A percentile compares a stretch with the other conserved stretches of the same genome.
Conservation (phyloP, 176 grass and related monocot genomes). For the Elymus sibiricus region DNA sequence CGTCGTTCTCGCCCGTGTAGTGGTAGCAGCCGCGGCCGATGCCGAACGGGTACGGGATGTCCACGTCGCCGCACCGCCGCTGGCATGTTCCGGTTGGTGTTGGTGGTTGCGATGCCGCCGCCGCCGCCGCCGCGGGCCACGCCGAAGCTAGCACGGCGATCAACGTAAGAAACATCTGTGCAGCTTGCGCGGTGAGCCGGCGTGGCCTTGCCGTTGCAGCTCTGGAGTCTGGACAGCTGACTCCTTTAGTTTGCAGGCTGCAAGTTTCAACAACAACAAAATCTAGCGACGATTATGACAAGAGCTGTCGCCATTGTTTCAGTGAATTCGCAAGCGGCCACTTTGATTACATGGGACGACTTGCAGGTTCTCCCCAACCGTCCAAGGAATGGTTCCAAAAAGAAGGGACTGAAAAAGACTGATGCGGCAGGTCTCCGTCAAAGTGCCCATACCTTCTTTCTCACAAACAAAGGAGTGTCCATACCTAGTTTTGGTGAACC, state of each 20-base stretch:
- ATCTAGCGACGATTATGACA: background rate
- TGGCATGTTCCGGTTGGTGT: background rate
- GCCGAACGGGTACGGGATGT: conserved; percentile 59
- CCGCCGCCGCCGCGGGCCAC: background rate
- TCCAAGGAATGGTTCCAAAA: background rate
- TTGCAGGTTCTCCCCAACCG: background rate
- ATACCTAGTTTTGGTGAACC: no score
- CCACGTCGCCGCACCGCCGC: conserved; percentile 27
- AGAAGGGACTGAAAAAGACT: background rate
- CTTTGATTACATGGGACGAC: background rate
- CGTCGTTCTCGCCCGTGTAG: conserved; percentile 25
- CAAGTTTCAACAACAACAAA: background rate
- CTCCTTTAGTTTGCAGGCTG: background rate
- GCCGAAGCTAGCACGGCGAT: background rate
- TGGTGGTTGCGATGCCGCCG: background rate
- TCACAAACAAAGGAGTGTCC: no score
- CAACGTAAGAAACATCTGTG: background rate
- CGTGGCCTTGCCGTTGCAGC: background rate
- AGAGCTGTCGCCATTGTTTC: background rate
- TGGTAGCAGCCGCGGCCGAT: conserved; percentile 44
- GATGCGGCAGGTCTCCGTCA: background rate
- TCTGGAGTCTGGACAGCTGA: background rate
- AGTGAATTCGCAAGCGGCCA: background rate
- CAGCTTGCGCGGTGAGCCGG: background rate
- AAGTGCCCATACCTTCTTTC: background rate